Evolutionary conservation across 208 protist species (phyloP).

Genomic region (Phytomonas serpens): DNA sequence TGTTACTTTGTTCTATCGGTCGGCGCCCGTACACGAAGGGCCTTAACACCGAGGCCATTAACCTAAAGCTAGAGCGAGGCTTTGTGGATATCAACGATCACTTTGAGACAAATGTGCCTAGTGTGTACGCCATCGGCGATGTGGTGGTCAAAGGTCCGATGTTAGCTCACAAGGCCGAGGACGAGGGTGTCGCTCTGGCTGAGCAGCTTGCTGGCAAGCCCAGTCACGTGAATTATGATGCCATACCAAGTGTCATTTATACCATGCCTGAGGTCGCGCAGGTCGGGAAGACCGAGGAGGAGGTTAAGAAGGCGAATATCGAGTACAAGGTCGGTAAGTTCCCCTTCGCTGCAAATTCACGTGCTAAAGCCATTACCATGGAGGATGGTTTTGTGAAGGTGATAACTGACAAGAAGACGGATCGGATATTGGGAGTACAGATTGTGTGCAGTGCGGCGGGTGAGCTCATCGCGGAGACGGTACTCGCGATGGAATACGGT

Average conservation of each 20-base stretch:
- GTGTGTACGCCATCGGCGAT: conserved; percentile 99
- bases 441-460: conserved; percentile 95
- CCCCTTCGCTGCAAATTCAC: conserved; percentile 96
- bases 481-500: conserved; percentile 98
- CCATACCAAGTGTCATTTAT: conserved; percentile 98
- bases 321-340: conserved; percentile 97
- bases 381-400: conserved; percentile 98
- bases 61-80: conserved; percentile 86
- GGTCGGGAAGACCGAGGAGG: conserved; percentile 97
- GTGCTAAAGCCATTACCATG: conserved; percentile 94
- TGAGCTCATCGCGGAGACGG: conserved; percentile 97
- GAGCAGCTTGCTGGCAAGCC: conserved; percentile 90
- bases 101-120: conserved; percentile 93
- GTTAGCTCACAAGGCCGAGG: conserved; percentile 99
- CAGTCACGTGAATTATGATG: conserved; percentile 97
- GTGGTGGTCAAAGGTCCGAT: conserved; percentile 97
- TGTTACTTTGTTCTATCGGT: conserved; percentile 96
- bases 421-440: conserved; percentile 97
- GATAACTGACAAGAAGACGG: conserved; percentile 93
- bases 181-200: conserved; percentile 95
- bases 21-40: conserved; percentile 92
- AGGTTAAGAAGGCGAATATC: conserved; percentile 91
- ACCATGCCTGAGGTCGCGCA: conserved; percentile 98
- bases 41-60: conserved; percentile 93
- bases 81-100: conserved; percentile 93